Conservation (phyloP, 2,329 filamentous ascomycete species). For the Cladophialophora psammophila region DNA sequence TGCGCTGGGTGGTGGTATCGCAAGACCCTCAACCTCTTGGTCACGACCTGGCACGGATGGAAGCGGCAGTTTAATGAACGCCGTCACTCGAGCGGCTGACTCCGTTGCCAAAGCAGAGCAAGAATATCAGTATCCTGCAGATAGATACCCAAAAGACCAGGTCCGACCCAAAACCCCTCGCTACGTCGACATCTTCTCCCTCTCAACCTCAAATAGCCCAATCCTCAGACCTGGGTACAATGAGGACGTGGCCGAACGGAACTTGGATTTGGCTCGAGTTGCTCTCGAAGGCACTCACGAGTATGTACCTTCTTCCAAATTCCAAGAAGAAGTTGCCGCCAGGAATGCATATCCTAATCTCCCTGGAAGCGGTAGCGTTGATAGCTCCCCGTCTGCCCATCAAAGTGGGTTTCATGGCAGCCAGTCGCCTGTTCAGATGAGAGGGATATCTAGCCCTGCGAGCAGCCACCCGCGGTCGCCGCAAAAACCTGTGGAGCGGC, state of each 20-base stretch:
- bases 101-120: slow-evolving; percentile 28
- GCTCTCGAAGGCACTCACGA: slow-evolving; percentile 29
- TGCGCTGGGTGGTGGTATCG: slow-evolving; percentile 28
- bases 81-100: slow-evolving; percentile 38
- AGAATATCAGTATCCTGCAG: slow-evolving; percentile 25
- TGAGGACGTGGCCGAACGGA: slow-evolving; percentile 39
- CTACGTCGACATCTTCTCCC: slow-evolving; percentile 39
- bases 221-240: slow-evolving; percentile 31
- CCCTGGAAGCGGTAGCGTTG: slow-evolving; percentile 8
- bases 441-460: slow-evolving; percentile 11
- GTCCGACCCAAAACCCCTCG: slow-evolving; percentile 29
- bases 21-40: slow-evolving; percentile 27
- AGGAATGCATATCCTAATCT: slow-evolving; percentile 37
- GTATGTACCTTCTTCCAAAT: slow-evolving; percentile 34
- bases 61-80: slow-evolving; percentile 38
- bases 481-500: slow-evolving; percentile 7
- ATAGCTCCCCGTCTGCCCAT: slow-evolving; percentile 12
- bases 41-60: slow-evolving; percentile 37
- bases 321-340: slow-evolving; percentile 39
- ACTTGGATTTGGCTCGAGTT: slow-evolving; percentile 31
- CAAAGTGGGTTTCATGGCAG: not conserved
- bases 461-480: slow-evolving; percentile 17
- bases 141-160: slow-evolving; percentile 22
- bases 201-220: slow-evolving; percentile 26
- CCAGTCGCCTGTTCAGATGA: not conserved